phyloP scores from a whole-genome alignment of 1,139 yeast species.

The Martiniozyma asiatica region DNA sequence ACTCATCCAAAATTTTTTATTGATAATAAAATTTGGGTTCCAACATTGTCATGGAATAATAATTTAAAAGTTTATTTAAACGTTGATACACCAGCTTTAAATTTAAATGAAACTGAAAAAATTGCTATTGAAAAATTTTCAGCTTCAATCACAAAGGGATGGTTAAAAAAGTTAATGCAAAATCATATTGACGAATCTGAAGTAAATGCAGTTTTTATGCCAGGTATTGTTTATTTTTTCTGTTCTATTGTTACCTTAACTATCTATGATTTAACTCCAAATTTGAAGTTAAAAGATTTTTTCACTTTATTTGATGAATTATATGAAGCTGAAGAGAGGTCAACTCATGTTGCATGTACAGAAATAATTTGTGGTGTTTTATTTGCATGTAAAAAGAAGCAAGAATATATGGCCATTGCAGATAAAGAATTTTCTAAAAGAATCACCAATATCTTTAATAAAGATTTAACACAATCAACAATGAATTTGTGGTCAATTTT shows the following conservation, averaged over 20 bases:
- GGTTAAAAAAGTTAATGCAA: constrained; percentile 45
- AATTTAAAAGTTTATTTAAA: constrained; percentile 34
- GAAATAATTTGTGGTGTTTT: constrained; percentile 52
- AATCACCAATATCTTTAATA: constrained; percentile 35
- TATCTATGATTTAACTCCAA: constrained; percentile 30
- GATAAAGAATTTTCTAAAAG: constrained; percentile 37
- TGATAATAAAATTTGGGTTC: constrained; percentile 45
- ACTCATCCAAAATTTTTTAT: constrained; percentile 40
- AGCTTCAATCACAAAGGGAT: constrained; percentile 34
- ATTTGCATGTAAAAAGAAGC: constrained; percentile 31
- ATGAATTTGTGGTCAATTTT: constrained; percentile 67
- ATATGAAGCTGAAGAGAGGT: constrained; percentile 50
- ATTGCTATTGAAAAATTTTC: constrained; percentile 36
- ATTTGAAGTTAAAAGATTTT: constrained; percentile 33
- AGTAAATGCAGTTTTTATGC: constrained; percentile 47
- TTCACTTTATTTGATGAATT: constrained; percentile 36
- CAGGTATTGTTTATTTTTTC: constrained; percentile 45
- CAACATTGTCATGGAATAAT: constrained; percentile 77
- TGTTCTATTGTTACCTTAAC: constrained; percentile 34
- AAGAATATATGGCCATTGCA: constrained; percentile 23
- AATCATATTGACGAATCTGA: constrained; percentile 59
- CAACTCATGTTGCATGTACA: constrained; percentile 49
- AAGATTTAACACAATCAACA: constrained; percentile 68
- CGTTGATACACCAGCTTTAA: constrained; percentile 22
- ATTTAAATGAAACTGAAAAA: constrained; percentile 29